Percentiles rank a stretch among this genome's conserved stretches.
Evolutionary conservation across 2,329 filamentous ascomycete genomes (phyloP).

Genomic region (Trichoderma sp.): DNA sequence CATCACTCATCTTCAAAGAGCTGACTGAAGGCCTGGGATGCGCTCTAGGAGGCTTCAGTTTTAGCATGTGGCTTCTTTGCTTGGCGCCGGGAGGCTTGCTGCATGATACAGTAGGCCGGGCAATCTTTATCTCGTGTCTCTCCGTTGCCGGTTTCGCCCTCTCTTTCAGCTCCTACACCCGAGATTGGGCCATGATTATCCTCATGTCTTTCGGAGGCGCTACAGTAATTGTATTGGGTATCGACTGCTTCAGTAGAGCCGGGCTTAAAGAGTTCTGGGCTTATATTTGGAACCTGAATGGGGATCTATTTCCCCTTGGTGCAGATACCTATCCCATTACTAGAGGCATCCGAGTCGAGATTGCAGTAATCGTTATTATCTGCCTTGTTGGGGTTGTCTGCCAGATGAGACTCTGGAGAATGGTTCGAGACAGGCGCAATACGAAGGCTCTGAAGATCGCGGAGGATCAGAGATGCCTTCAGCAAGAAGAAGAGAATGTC

Average conservation of each 20-base stretch:
- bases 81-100: constrained; percentile 78
- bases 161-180: constrained; percentile 78
- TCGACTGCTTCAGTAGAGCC: constrained; percentile 89
- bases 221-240: constrained; percentile 77
- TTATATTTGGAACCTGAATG: constrained; percentile 85
- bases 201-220: constrained; percentile 81
- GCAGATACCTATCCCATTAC: constrained; percentile 83
- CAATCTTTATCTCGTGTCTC: constrained; percentile 76
- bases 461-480: constrained; percentile 57
- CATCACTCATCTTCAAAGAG: constrained; percentile 79
- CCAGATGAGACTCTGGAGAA: constrained; percentile 83
- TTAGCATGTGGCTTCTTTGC: constrained; percentile 89
- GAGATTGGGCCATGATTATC: constrained; percentile 75
- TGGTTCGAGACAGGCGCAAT: constrained; percentile 67
- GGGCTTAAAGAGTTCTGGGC: constrained; percentile 96
- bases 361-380: constrained; percentile 76
- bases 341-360: constrained; percentile 82
- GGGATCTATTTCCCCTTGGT: constrained; percentile 75
- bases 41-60: constrained; percentile 80
- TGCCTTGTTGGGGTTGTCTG: constrained; percentile 77
- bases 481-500: constrained; percentile 69
- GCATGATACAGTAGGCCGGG: constrained; percentile 61
- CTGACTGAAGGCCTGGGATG: constrained; percentile 82
- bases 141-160: constrained; percentile 69
- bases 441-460: constrained; percentile 55